A percentile compares a stretch with the other conserved stretches of the same genome.
Evolutionary conservation across 306 rosid genomes (phyloP).

Genomic region (Lathyrus aphaca): DNA sequence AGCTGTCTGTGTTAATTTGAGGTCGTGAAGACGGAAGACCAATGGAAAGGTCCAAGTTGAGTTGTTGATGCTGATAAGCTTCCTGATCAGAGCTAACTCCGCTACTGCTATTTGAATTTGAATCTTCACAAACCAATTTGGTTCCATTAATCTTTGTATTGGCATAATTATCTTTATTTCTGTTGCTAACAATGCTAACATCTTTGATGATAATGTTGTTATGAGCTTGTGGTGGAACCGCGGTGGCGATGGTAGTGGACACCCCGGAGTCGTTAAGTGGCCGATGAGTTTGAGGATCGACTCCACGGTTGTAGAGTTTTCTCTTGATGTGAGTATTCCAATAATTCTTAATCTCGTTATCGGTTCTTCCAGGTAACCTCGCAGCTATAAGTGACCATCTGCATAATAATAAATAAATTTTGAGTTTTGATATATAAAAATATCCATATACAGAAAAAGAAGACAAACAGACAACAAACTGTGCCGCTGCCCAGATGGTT

Average conservation of each 20-base stretch:
- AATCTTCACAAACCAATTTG: slow-evolving; percentile 43
- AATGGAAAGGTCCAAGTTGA: slow-evolving; percentile 70
- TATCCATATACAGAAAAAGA: neutral
- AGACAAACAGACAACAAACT: too few relatives aligned
- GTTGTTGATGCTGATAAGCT: slow-evolving; percentile 15
- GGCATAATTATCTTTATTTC: neutral
- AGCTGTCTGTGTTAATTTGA: slow-evolving; percentile 1
- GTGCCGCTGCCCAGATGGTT: too few relatives aligned
- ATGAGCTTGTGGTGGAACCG: neutral
- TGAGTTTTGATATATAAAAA: neutral
- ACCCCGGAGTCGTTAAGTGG: slow-evolving; percentile 41
- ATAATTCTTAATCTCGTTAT: slow-evolving; percentile 74
- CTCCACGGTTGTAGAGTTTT: slow-evolving; percentile 68
- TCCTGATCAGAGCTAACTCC: slow-evolving; percentile 50
- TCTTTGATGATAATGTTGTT: slow-evolving; percentile 15
- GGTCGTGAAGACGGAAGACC: slow-evolving; percentile 50
- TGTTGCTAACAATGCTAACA: neutral
- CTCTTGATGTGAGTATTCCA: slow-evolving; percentile 80
- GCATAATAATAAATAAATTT: neutral
- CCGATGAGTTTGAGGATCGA: slow-evolving; percentile 74
- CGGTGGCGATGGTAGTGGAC: slow-evolving; percentile 5
- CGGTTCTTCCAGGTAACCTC: slow-evolving; percentile 72
- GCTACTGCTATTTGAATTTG: slow-evolving; percentile 49
- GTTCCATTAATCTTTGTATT: slow-evolving; percentile 7
- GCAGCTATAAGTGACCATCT: slow-evolving; percentile 84